These are phyloP conservation scores for Acanthamoeba culbertsoni DNA, from an alignment of 208 protist genomes.

Conservation along the genomic window DNA sequence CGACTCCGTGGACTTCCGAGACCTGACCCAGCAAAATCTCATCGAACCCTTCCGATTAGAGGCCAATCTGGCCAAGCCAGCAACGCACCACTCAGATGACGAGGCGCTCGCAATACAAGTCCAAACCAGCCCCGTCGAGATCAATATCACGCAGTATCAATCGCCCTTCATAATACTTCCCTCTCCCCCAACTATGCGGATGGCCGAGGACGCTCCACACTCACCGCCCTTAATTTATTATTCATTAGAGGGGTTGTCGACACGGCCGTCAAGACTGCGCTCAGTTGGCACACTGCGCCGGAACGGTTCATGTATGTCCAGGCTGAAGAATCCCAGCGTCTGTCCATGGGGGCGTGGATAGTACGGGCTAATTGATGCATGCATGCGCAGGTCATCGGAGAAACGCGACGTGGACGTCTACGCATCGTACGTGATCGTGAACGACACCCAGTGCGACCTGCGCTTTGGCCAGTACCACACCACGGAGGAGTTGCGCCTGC, in stretches of 20 bases:
- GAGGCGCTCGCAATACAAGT: not conserved
- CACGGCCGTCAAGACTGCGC: not conserved
- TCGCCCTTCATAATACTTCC: not conserved
- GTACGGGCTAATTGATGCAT: too few relatives aligned
- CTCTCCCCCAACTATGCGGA: too few relatives aligned
- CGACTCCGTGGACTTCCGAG: not conserved
- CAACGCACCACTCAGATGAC: not conserved
- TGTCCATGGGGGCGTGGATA: too few relatives aligned
- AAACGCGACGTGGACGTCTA: not conserved
- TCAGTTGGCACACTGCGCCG: not conserved
- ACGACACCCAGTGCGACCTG: not conserved
- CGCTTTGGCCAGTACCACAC: slow-evolving; percentile 19
- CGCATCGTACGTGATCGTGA: not conserved
- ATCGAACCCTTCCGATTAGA: not conserved
- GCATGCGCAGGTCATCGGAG: too few relatives aligned
- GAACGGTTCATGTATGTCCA: not conserved
- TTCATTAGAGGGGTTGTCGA: slow-evolving; percentile 9
- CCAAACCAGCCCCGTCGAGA: not conserved
- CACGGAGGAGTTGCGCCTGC: not conserved
- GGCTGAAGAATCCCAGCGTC: not conserved
- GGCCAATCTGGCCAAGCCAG: not conserved
- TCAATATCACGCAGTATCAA: slow-evolving; percentile 23
- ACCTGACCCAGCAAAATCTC: not conserved
- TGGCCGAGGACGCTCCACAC: too few relatives aligned
- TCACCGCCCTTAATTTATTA: not conserved